Percentiles rank a stretch among this genome's conserved stretches.
Conservation (phyloP, 768 basidiomycete genomes). For the Boletus pseudopeckii region DNA sequence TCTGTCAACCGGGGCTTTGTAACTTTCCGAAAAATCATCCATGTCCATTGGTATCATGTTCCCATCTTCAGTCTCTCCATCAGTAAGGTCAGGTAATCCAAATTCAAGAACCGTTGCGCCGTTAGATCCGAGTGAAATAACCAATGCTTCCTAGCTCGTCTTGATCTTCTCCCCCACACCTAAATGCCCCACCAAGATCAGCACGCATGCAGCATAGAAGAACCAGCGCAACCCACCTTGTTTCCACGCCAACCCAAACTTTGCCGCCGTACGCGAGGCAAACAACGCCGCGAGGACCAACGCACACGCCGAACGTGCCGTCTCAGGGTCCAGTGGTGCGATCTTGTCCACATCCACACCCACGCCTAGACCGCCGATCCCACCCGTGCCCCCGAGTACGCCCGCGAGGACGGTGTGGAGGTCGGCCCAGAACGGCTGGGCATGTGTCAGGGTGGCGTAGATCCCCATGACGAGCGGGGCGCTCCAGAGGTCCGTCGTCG, state of each 20-base stretch:
- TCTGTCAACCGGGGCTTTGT: constrained; percentile 13
- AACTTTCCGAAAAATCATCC: constrained; percentile 1
- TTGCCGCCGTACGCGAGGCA: constrained; percentile 59
- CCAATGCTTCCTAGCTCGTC: constrained; percentile 10
- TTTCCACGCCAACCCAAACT: constrained; percentile 40
- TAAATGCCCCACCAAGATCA: not conserved
- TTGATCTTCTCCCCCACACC: constrained; percentile 27
- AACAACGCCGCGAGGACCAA: constrained; percentile 62
- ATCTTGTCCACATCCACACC: constrained; percentile 25
- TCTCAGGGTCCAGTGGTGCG: constrained; percentile 56
- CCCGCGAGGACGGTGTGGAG: constrained; percentile 47
- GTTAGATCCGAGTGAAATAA: not conserved
- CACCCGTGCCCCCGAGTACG: constrained; percentile 35
- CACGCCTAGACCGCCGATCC: constrained; percentile 6
- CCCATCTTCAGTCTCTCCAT: not conserved
- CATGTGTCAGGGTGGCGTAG: constrained; percentile 81
- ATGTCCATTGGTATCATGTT: constrained; percentile 4
- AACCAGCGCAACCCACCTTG: constrained; percentile 11
- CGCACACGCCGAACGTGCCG: constrained; percentile 71
- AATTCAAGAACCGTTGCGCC: not conserved
- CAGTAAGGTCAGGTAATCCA: not conserved
- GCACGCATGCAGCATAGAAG: not conserved
- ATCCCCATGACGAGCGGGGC: constrained; percentile 74
- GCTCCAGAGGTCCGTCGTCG: constrained; percentile 79
- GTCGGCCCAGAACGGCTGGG: constrained; percentile 81